Evolutionary conservation across 345 rosid genomes (phyloP), one percentile per base, ranked within the genome.

Genomic region (Crucihimalaya himalaica): DNA sequence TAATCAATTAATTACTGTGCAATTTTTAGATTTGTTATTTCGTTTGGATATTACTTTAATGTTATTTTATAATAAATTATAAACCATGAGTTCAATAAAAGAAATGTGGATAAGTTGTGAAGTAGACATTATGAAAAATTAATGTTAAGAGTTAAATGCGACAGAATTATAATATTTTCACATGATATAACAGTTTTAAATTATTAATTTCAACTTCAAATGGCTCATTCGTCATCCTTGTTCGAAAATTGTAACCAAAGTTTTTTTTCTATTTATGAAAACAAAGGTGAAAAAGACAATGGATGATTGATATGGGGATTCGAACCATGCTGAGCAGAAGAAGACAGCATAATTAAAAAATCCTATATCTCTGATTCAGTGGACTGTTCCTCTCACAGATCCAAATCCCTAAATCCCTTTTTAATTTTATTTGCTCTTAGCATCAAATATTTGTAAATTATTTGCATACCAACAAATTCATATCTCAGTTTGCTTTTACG

Each of bases 241-340:
- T 42, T 27, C 42, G 15, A 50, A 48, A 71, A 28, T 13, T 27
- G 42, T 13, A 27, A 43, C 62, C 10, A 21, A 43, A 13, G 32
- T 52, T 47, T 57, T n/a, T 7, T 48, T 66, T n/a, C 54, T 4
- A 59, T 67, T 74, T 59, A 39, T 56, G 71, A 45, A 59, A 68
- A 68, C 58, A 68, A 75, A 75, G 57, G 35, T 75, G 79, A 75
- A 68, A 75, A 19, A 47, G 74, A 75, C 74, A 76, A 70, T 45
- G 65, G 60, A 31, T 76, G 70, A 55, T 54, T n/a, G 60, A 19
- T 76, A 19, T 70, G 16, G 71, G 80, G 61, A 55, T 76, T 76
- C 70, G 75, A 70, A 70, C 71, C 50, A 54, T 54, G 29, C 66
- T 46, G 54, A 68, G 53, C 71, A 63, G 58, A 70, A 70, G 75